These are phyloP conservation scores for Phoenix roebelenii DNA, from an alignment of 176 grass and related monocot species.

Conservation along the genomic window DNA sequence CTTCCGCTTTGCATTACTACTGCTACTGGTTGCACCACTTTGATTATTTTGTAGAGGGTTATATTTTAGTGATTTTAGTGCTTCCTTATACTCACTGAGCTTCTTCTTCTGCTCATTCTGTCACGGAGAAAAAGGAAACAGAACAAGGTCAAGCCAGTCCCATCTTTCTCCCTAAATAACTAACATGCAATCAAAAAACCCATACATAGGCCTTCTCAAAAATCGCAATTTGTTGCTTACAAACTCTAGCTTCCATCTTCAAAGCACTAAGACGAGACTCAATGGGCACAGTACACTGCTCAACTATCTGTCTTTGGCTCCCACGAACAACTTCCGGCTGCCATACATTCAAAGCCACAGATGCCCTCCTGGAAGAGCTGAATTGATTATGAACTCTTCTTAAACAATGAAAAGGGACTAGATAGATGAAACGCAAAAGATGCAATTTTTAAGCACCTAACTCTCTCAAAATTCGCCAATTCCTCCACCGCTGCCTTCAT, in stretches of 20 bases:
- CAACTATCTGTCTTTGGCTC: conserved; percentile 74
- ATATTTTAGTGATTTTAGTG: conserved; percentile 56
- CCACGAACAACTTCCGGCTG: conserved; percentile 86
- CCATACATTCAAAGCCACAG: conserved; percentile 88
- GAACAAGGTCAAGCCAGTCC: conserved; percentile 15
- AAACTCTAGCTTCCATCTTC: conserved; percentile 90
- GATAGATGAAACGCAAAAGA: conserved; percentile 4
- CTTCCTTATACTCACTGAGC: conserved; percentile 47
- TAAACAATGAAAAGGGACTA: not conserved
- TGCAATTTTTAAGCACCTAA: conserved; percentile 33
- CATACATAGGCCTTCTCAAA: conserved; percentile 78
- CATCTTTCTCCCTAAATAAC: conserved; percentile 9
- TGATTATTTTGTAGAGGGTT: conserved; percentile 43
- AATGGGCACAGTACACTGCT: conserved; percentile 78
- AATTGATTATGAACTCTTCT: conserved; percentile 3
- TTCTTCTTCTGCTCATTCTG: conserved; percentile 71
- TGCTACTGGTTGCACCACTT: conserved; percentile 10
- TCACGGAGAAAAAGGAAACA: conserved; percentile 24
- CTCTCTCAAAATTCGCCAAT: conserved; percentile 49
- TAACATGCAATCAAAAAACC: conserved; percentile 18
- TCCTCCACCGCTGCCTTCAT: conserved; percentile 43
- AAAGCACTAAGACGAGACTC: conserved; percentile 60
- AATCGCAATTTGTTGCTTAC: conserved; percentile 82
- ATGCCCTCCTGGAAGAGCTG: conserved; percentile 52
- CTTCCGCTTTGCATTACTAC: conserved; percentile 31